These are phyloP conservation scores for Polychytrium aggregatum DNA, from an alignment of 192 early-diverging fungal genomes.

Conservation along the genomic window DNA sequence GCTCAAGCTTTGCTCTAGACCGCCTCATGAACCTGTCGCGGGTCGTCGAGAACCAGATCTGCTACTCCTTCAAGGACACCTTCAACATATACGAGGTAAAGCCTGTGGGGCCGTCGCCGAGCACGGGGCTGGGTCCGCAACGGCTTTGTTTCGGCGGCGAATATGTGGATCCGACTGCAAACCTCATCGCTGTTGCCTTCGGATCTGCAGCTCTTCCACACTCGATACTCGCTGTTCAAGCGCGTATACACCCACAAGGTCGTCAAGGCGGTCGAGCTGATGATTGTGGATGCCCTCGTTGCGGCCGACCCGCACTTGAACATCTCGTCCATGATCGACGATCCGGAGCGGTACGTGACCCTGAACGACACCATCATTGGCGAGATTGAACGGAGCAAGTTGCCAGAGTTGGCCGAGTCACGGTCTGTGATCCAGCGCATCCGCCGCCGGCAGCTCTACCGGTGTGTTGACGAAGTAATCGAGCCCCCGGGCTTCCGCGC, in stretches of 20 bases:
- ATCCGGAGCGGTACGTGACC: slow-evolving; percentile 54
- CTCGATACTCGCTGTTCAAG: slow-evolving; percentile 21
- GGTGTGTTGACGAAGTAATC: slow-evolving; percentile 28
- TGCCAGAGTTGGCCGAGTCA: slow-evolving; percentile 46
- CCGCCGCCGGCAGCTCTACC: slow-evolving; percentile 73
- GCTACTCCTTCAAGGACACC: slow-evolving; percentile 80
- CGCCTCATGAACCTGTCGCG: slow-evolving; percentile 70
- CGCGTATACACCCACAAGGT: slow-evolving; percentile 83
- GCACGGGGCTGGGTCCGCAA: too few species aligned
- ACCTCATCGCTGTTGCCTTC: too few species aligned
- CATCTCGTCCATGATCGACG: slow-evolving; percentile 42
- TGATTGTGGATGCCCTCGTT: slow-evolving; percentile 83
- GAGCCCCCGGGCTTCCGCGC: slow-evolving; percentile 5
- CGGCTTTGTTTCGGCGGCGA: too few species aligned
- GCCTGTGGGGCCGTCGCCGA: too few species aligned
- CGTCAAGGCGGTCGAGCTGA: slow-evolving; percentile 60
- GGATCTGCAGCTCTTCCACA: slow-evolving; percentile 16
- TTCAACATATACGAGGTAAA: slow-evolving; percentile 68
- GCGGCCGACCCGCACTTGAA: slow-evolving; percentile 61
- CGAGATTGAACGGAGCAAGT: slow-evolving; percentile 22
- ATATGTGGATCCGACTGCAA: too few species aligned
- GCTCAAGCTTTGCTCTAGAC: slow-evolving; percentile 40
- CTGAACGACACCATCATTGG: slow-evolving; percentile 78
- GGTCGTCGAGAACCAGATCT: slow-evolving; percentile 82
- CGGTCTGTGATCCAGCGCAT: slow-evolving; percentile 60